Conservation (phyloP, 1,284 basidiomycete genomes). For the Exobasidium rhododendri region DNA sequence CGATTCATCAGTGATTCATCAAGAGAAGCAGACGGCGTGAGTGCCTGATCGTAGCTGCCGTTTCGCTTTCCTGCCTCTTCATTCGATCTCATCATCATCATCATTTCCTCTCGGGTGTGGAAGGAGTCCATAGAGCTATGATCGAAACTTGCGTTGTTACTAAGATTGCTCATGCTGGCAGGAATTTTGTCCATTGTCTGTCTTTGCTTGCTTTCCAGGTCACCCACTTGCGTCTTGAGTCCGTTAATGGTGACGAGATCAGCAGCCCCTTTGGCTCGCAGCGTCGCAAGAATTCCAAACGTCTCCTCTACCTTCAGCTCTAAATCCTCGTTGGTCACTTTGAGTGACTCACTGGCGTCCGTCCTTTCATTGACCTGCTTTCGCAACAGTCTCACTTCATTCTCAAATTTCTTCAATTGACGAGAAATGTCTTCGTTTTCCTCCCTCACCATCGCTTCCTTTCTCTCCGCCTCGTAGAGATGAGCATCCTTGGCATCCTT, state of each 20-base stretch:
- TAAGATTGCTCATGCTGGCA: conserved; percentile 69
- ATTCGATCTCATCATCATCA: neutral
- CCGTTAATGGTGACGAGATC: conserved; percentile 15
- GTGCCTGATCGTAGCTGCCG: neutral
- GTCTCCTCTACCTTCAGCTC: conserved; percentile 36
- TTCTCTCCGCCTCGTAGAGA: conserved; percentile 6
- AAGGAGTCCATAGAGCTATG: neutral
- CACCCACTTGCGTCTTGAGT: conserved; percentile 60
- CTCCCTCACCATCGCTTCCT: neutral
- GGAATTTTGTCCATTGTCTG: conserved; percentile 83
- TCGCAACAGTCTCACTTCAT: conserved; percentile 39
- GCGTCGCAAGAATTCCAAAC: neutral
- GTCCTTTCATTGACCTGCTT: conserved; percentile 39
- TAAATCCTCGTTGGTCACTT: conserved; percentile 26
- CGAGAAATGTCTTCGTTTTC: conserved; percentile 2
- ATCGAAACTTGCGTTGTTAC: neutral
- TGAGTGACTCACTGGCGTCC: conserved; percentile 18
- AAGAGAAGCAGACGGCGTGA: neutral
- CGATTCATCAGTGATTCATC: conserved; percentile 59
- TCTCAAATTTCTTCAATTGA: conserved; percentile 11
- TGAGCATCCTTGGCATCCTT: conserved; percentile 19
- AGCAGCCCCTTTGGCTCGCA: conserved; percentile 8
- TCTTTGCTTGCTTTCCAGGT: conserved; percentile 93
- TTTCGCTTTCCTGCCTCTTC: neutral
- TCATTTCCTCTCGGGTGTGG: neutral